Conservation (phyloP, 2,329 filamentous ascomycete genomes). For the Parafenestella ontariensis region DNA sequence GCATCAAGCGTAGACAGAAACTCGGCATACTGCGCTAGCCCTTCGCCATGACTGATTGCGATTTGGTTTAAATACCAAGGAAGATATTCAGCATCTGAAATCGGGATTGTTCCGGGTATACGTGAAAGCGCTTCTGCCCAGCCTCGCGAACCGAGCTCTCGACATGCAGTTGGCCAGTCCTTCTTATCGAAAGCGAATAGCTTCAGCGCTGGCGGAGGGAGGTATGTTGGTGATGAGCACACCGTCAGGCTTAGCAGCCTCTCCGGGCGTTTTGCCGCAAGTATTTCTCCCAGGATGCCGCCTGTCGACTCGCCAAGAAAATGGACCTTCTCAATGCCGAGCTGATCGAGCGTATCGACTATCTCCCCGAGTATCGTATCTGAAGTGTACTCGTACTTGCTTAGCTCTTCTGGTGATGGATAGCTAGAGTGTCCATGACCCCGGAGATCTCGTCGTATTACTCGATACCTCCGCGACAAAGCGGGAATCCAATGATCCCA, state of each 20-base stretch:
- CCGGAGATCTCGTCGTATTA: slow-evolving; percentile 45
- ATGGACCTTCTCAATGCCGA: slow-evolving; percentile 40
- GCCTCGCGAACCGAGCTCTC: slow-evolving; percentile 40
- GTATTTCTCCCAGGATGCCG: slow-evolving; percentile 43
- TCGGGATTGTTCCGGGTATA: slow-evolving; percentile 40
- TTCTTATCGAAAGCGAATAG: slow-evolving; percentile 38
- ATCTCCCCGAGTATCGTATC: slow-evolving; percentile 43
- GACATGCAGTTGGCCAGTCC: slow-evolving; percentile 39
- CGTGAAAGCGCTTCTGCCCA: slow-evolving; percentile 41
- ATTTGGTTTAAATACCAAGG: slow-evolving; percentile 45
- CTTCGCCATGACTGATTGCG: slow-evolving; percentile 34
- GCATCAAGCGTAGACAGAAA: slow-evolving; percentile 44
- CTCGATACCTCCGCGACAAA: slow-evolving; percentile 37
- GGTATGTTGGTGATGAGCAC: slow-evolving; percentile 40
- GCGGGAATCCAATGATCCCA: slow-evolving; percentile 49
- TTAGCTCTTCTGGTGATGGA: slow-evolving; percentile 12
- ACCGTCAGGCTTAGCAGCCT: slow-evolving; percentile 40
- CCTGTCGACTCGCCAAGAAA: slow-evolving; percentile 47
- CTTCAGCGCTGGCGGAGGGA: slow-evolving; percentile 34
- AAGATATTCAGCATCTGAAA: slow-evolving; percentile 35
- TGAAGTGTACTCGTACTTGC: slow-evolving; percentile 26
- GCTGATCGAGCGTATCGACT: slow-evolving; percentile 44
- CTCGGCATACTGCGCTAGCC: slow-evolving; percentile 45
- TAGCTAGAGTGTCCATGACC: slow-evolving; percentile 45
- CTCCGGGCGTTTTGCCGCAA: slow-evolving; percentile 42